Evolutionary conservation across 495 filamentous ascomycete species (phyloP), one percentile per base, ranked within the genome.

Genomic region (Penicillium goetzii): DNA sequence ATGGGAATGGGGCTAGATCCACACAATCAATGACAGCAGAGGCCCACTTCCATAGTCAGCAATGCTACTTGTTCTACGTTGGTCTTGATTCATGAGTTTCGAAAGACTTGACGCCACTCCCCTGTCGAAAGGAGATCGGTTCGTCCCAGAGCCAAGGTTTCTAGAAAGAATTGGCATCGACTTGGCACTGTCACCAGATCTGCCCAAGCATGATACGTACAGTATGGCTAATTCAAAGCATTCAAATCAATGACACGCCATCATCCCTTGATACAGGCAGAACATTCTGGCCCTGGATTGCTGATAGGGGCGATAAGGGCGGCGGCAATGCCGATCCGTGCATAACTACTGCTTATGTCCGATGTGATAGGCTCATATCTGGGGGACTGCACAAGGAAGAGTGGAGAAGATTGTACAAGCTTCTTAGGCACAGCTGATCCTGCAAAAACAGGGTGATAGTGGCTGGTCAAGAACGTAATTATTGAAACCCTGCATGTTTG

Each of bases 371-470:
- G 57, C 11, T 51, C 6, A 30, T 21, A 12, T 3, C 6, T 32
- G 14, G 17, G 12, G 4, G 17, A 5, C 10, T 36, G 47, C 34
- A 50, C 59, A 53, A 54, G 59, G 59, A 43, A 8, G 21, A 19
- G 43, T 60, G 58, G 49, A 52, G 23, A 26, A 36, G 0, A 60
- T 40, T 60, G 58, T 21, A 60, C 49, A 60, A 60, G 49, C 36
- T 61, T 54, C 59, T n/a, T 61, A 34, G 17, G 49, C 14, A 17
- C 12, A 21, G 49, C 5, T n/a, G 45, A 52, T 38, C 47, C 32
- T 52, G 14, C 26, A 15, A 28, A 25, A 11, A 28, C 38, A 23
- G 23, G 40, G 8, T 10, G 21, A 17, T 36, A 21, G 55, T 57
- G 55, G 34, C 55, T 41, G 52, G 52, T 21, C 15, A 15, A 5